These are phyloP conservation scores for Gracilaria domingensis DNA, from an alignment of 23 red algal genomes.

Conservation along the genomic window DNA sequence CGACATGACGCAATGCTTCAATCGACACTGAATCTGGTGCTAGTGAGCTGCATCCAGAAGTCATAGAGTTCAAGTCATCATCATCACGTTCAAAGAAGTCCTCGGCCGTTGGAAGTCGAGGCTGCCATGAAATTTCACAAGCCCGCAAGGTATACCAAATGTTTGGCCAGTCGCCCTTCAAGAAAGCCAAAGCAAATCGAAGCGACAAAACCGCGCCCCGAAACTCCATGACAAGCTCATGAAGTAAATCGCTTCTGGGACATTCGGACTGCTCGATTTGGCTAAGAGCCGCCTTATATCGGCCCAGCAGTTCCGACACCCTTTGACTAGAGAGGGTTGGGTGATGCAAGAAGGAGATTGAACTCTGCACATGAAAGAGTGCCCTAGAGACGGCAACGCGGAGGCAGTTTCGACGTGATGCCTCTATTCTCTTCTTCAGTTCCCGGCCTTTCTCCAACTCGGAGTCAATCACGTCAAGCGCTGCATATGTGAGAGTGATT, in stretches of 20 bases:
- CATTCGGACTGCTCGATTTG: conserved; percentile 29
- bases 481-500: conserved; percentile 36
- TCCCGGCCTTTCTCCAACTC: not conserved
- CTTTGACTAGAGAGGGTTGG: conserved; percentile 25
- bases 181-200: conserved; percentile 47
- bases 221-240: conserved; percentile 45
- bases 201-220: conserved; percentile 45
- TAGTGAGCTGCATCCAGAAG: conserved; percentile 53
- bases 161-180: conserved; percentile 68
- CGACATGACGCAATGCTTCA: conserved; percentile 62
- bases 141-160: conserved; percentile 52
- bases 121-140: conserved; percentile 68
- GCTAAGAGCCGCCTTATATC: conserved; percentile 20
- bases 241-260: conserved; percentile 35
- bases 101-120: not conserved
- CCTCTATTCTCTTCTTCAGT: conserved; percentile 2
- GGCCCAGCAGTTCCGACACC: conserved; percentile 37
- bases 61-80: conserved; percentile 41
- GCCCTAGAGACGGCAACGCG: conserved; percentile 54
- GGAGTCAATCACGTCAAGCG: conserved; percentile 10
- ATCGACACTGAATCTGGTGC: conserved; percentile 61
- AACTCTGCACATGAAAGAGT: conserved; percentile 65
- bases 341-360: conserved; percentile 57
- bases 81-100: conserved; percentile 20
- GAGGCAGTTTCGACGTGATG: conserved; percentile 46